Conservation (phyloP, 179 eudicot species). For the Carnegiea gigantea region DNA sequence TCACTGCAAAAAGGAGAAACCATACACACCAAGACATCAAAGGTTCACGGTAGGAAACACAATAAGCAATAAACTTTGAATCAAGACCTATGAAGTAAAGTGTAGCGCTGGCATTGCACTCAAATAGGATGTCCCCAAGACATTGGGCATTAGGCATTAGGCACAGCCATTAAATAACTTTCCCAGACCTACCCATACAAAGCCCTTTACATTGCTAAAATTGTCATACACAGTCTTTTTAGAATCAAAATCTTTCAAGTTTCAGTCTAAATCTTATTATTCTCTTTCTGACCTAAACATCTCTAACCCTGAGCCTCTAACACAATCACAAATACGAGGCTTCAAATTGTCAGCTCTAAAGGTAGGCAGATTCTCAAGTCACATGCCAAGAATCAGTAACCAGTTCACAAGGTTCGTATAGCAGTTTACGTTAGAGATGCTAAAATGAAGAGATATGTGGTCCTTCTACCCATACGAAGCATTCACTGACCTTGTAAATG, state of each 20-base stretch:
- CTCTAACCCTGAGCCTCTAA: background rate
- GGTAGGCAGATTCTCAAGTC: background rate
- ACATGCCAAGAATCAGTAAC: constrained; percentile 21
- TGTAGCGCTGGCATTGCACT: no score
- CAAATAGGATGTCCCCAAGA: constrained; percentile 5
- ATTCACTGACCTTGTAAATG: no score
- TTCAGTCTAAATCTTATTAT: background rate
- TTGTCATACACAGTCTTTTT: background rate
- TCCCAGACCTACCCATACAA: background rate
- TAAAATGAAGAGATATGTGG: constrained; percentile 36
- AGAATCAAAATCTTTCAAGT: background rate
- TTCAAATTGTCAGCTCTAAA: background rate
- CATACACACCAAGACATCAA: no score
- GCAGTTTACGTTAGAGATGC: constrained; percentile 49
- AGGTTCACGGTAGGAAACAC: no score
- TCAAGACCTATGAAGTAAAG: no score
- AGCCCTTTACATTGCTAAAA: background rate
- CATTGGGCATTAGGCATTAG: background rate
- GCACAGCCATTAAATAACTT: background rate
- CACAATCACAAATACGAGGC: background rate
- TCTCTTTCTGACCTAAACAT: background rate
- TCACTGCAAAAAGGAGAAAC: no score
- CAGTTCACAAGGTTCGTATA: constrained; percentile 36
- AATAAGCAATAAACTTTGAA: no score
- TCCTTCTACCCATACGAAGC: constrained; percentile 28